Base-by-base conservation (phyloP, 192 early-diverging fungal genomes). In the Glomus cerebriforme region DNA sequence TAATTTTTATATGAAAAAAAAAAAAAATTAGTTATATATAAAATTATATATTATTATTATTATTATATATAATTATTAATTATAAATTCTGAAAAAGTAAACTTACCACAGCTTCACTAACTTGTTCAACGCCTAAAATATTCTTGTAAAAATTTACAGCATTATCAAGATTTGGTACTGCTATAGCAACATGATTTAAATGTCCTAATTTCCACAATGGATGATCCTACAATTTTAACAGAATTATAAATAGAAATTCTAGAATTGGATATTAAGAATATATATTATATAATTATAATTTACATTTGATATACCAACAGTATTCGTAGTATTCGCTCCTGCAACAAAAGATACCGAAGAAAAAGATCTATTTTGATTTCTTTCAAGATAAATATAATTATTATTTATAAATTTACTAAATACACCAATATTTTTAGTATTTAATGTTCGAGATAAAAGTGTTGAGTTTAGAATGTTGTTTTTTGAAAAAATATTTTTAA, bases 131-230 rank as follows among this genome's bases (percentile, higher is more conserved):
- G 2, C 91, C 89, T 86, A 95, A 83, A 27, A 94, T 83, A 70
- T 92, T 84, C 62, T 85, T 85, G 84, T 93, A 95, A 79, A 95
- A 95, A 13, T 81, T 68, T 5, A 87, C 82, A 7, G 93, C 85
- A 68, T 92, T 89, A 27, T 91, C 89, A 63, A 95, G 84, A 78
- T 95, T 88, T 5, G 92, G 93, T 2, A 92, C 91, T 9, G 94
- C 94, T 59, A 95, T 92, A 27, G 94, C 93, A 8, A 95, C 93
- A 81, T 95, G 94, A 83, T 95, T 94, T 64, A 95, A 84, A 27
- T 79, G 85, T 3, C 94, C 94, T 6, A 95, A 87, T 47, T 87
- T 89, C 92, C 92, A 95, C 4, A 90, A 82, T 49, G 75, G 75
- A 45, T 77, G 75, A 26, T 77, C 37, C 62, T 77, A 1, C 39